Percentiles rank a stretch among this genome's conserved stretches.
Evolutionary conservation across 2,329 filamentous ascomycete species (phyloP).

Genomic region (Emydomyces testavorans): DNA sequence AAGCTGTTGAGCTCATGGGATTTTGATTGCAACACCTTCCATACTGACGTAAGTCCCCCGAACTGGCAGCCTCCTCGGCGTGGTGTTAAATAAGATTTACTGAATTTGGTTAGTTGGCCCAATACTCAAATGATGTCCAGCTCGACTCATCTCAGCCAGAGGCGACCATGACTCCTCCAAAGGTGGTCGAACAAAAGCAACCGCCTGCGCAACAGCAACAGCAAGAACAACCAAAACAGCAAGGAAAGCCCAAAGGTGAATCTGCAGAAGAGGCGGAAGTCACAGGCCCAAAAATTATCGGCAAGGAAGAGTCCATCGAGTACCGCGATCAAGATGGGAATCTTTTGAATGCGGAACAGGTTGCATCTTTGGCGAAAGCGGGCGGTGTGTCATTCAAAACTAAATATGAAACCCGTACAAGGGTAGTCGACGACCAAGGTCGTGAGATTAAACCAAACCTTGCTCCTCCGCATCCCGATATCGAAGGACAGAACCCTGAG

Average conservation of each 20-base stretch:
- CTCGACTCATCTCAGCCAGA: constrained; percentile 10
- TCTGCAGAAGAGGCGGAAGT: constrained; percentile 17
- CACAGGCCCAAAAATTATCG: constrained; percentile 31
- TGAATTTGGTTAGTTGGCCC: constrained; percentile 26
- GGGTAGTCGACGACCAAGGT: constrained; percentile 66
- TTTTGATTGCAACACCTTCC: constrained; percentile 95
- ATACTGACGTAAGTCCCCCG: constrained; percentile 61
- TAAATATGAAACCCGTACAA: constrained; percentile 86
- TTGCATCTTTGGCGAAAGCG: constrained; percentile 57
- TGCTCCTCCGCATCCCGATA: constrained; percentile 46
- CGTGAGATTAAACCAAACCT: constrained; percentile 53
- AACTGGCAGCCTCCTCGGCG: constrained; percentile 24
- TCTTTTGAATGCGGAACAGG: constrained; percentile 69
- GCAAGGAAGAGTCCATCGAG: constrained; percentile 70
- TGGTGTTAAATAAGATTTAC: constrained; percentile 15
- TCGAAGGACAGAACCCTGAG: constrained; percentile 47
- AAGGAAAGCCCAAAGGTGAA: not conserved
- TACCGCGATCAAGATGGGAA: constrained; percentile 94
- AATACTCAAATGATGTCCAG: constrained; percentile 29
- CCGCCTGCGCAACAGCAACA: constrained; percentile 13
- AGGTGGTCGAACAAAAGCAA: constrained; percentile 1
- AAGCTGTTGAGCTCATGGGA: constrained; percentile 89
- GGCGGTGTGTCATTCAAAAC: constrained; percentile 95
- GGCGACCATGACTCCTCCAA: constrained; percentile 13
- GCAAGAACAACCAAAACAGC: constrained; percentile 19